A percentile compares a stretch with the other conserved stretches of the same genome.
Evolutionary conservation across 1,284 basidiomycete genomes (phyloP).

Genomic region (Cryptococcus maquisensis): DNA sequence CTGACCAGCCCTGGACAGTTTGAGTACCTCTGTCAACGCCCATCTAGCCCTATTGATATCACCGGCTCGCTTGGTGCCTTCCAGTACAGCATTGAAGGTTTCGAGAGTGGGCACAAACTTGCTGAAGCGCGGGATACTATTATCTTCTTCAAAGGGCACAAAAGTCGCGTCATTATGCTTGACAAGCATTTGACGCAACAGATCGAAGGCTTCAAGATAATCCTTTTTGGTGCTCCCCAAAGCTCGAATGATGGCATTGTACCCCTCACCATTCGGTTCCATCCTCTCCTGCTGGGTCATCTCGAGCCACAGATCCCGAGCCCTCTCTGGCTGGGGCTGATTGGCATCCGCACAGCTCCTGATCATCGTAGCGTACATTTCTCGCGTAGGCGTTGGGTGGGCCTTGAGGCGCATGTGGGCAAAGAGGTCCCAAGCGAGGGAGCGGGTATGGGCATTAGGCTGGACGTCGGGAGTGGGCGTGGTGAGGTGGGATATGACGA

Average conservation of each 20-base stretch:
- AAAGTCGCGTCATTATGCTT: slow-evolving; percentile 53
- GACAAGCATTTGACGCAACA: slow-evolving; percentile 76
- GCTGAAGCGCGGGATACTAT: slow-evolving; percentile 11
- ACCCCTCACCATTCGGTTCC: slow-evolving; percentile 64
- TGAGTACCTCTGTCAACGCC: slow-evolving; percentile 84
- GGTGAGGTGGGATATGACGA: slow-evolving; percentile 43
- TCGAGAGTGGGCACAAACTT: slow-evolving; percentile 57
- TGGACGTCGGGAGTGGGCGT: slow-evolving; percentile 14
- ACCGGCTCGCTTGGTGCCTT: slow-evolving; percentile 80
- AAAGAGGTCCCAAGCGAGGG: slow-evolving; percentile 89
- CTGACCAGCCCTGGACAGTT: slow-evolving; percentile 23
- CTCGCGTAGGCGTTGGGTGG: slow-evolving; percentile 70
- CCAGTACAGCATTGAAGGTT: slow-evolving; percentile 78
- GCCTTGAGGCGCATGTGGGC: slow-evolving; percentile 93
- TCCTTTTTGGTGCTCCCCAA: slow-evolving; percentile 56
- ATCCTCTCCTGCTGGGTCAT: slow-evolving; percentile 64
- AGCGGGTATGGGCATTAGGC: slow-evolving; percentile 41
- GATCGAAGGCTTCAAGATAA: slow-evolving; percentile 67
- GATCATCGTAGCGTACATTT: slow-evolving; percentile 83
- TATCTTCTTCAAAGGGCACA: slow-evolving; percentile 28
- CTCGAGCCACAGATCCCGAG: slow-evolving; percentile 88
- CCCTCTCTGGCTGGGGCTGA: slow-evolving; percentile 76
- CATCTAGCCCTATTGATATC: slow-evolving; percentile 80
- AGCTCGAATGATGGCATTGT: slow-evolving; percentile 75
- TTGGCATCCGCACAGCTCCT: slow-evolving; percentile 65